These are phyloP conservation scores for Paramarasmius palmivorus DNA, from an alignment of 1,284 basidiomycete species.

Conservation along the genomic window DNA sequence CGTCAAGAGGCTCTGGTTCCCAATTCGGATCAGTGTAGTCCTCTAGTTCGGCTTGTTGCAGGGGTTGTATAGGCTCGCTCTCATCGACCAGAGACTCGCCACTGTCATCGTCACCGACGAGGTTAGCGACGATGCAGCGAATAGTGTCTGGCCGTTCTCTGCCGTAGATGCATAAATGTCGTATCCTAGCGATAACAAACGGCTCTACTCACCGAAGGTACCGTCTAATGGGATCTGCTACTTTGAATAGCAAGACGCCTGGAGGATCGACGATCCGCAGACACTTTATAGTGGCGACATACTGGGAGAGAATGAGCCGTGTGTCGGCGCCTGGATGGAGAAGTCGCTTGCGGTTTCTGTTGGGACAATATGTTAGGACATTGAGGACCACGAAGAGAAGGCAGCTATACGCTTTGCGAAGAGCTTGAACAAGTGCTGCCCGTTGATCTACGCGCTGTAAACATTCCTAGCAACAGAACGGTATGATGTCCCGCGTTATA, in stretches of 20 bases:
- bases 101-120: constrained; percentile 76
- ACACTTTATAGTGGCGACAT: constrained; percentile 64
- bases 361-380: not conserved
- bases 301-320: constrained; percentile 87
- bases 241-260: constrained; percentile 89
- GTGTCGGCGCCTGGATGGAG: constrained; percentile 97
- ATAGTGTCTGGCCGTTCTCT: constrained; percentile 80
- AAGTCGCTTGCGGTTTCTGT: constrained; percentile 81
- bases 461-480: constrained; percentile 59
- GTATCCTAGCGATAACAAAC: not conserved
- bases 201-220: constrained; percentile 68
- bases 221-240: constrained; percentile 85
- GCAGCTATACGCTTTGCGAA: constrained; percentile 66
- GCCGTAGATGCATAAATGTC: constrained; percentile 9
- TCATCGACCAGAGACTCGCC: constrained; percentile 80
- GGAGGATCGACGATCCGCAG: constrained; percentile 91
- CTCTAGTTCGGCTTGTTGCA: constrained; percentile 75
- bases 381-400: not conserved
- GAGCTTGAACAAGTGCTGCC: constrained; percentile 62
- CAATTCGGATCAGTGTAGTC: constrained; percentile 88
- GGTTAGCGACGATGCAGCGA: constrained; percentile 15
- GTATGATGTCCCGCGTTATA: constrained; percentile 2
- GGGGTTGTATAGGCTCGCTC: constrained; percentile 72
- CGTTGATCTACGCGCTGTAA: constrained; percentile 77
- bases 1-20: constrained; percentile 93